Percentiles rank a stretch among this genome's conserved stretches.
phyloP scores from a whole-genome alignment of 2,329 filamentous ascomycete species.

The Aspergillaceae sp. region DNA sequence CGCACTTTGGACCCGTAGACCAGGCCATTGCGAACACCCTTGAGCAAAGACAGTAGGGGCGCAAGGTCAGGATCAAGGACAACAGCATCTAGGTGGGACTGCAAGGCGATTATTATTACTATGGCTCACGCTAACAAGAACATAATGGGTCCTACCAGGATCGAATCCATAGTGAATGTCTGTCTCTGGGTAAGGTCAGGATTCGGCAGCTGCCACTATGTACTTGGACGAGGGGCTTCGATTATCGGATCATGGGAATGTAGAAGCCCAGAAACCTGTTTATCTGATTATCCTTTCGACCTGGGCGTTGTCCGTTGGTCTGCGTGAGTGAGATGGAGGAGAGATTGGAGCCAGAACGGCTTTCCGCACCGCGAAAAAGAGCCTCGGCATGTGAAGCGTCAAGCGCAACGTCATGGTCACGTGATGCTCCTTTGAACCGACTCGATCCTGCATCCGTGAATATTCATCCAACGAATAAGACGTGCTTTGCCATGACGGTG shows the following conservation, averaged over 20 bases:
- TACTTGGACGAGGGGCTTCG: too few species aligned
- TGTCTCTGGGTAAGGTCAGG: conserved; percentile 11
- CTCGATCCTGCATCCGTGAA: too few species aligned
- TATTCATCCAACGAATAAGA: too few species aligned
- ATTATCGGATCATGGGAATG: conserved; percentile 3
- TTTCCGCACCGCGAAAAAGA: conserved; percentile 13
- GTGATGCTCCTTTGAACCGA: conserved; percentile 10
- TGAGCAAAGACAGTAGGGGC: conserved; percentile 74
- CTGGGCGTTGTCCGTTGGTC: background rate
- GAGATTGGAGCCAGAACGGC: conserved; percentile 1
- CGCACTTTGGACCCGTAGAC: conserved; percentile 97
- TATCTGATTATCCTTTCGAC: too few species aligned
- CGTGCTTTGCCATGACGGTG: too few species aligned
- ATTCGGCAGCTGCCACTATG: too few species aligned
- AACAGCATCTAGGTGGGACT: conserved; percentile 66
- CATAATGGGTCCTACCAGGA: conserved; percentile 19
- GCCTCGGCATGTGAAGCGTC: conserved; percentile 34
- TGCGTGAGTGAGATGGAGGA: conserved; percentile 6
- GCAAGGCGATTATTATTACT: conserved; percentile 3
- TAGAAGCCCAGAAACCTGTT: too few species aligned
- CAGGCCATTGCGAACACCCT: conserved; percentile 90
- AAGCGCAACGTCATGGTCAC: conserved; percentile 28
- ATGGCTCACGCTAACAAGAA: background rate
- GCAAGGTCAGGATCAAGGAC: conserved; percentile 78
- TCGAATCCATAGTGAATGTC: conserved; percentile 26